Percentiles rank a stretch among this genome's conserved stretches.
phyloP scores from a whole-genome alignment of 257 asterid genomes.

The Thymus mandschuricus region DNA sequence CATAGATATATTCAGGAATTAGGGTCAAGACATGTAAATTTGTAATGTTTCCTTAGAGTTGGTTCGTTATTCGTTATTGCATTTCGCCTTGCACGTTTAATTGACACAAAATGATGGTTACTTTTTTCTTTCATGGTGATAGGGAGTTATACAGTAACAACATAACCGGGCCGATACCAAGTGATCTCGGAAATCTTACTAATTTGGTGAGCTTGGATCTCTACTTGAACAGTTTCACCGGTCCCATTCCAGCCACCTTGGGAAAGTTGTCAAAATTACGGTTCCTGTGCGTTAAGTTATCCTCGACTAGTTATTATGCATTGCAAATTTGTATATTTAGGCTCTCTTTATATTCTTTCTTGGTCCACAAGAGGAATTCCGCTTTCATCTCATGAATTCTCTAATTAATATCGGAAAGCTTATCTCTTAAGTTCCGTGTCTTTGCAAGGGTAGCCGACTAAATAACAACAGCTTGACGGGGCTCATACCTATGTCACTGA shows the following conservation, averaged over 20 bases:
- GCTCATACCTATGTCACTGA: constrained; percentile 75
- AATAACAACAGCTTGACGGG: constrained; percentile 91
- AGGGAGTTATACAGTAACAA: constrained; percentile 97
- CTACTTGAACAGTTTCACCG: constrained; percentile 84
- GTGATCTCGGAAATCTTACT: constrained; percentile 91
- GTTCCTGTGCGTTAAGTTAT: constrained; percentile 75
- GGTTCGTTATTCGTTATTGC: neutral
- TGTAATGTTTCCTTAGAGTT: neutral
- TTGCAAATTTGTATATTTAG: neutral
- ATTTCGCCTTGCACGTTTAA: constrained; percentile 13
- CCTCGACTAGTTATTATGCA: constrained; percentile 27
- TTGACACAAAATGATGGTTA: neutral
- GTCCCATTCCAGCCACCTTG: constrained; percentile 87
- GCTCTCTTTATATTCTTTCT: constrained; percentile 15
- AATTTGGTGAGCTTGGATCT: constrained; percentile 99
- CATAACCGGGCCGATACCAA: constrained; percentile 83
- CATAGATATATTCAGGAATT: too few relatives aligned
- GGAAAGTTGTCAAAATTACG: constrained; percentile 88
- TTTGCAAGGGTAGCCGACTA: constrained; percentile 82
- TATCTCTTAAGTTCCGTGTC: neutral
- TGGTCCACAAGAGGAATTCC: neutral
- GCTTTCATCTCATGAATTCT: too few relatives aligned
- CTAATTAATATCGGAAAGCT: too few relatives aligned
- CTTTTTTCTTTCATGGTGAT: constrained; percentile 29
- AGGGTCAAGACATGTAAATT: neutral